Evolutionary conservation across 345 rosid genomes (phyloP).

Genomic region (Sapria himalayana): DNA sequence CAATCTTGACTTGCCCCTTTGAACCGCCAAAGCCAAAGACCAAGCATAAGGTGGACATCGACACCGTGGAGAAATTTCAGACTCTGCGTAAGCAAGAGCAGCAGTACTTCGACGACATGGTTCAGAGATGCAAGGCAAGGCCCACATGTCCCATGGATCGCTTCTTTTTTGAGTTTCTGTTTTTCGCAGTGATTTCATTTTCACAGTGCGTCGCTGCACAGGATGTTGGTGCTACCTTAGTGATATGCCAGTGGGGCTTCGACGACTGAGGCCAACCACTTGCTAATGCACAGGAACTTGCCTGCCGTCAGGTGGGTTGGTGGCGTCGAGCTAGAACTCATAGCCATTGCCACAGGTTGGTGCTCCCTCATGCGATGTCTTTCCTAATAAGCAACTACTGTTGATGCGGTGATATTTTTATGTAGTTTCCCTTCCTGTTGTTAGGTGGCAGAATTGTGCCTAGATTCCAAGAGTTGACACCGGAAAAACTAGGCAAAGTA

Average conservation of each 20-base stretch:
- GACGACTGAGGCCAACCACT: slow-evolving; percentile 98
- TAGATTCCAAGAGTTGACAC: slow-evolving; percentile 85
- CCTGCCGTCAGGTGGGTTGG: slow-evolving; percentile 99
- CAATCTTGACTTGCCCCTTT: slow-evolving; percentile 90
- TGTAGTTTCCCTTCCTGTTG: too few species aligned
- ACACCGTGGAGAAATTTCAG: slow-evolving; percentile 88
- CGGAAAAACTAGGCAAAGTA: slow-evolving; percentile 91
- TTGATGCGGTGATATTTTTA: too few species aligned
- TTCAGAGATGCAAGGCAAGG: slow-evolving; percentile 73
- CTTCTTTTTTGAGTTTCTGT: neutral
- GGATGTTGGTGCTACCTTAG: slow-evolving; percentile 96
- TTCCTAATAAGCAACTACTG: too few species aligned
- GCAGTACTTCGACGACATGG: slow-evolving; percentile 92
- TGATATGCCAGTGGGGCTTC: slow-evolving; percentile 98
- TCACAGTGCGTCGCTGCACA: slow-evolving; percentile 13
- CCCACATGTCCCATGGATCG: neutral
- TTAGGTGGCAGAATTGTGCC: slow-evolving; percentile 96
- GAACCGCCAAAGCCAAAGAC: slow-evolving; percentile 99
- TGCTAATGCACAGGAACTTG: slow-evolving; percentile 77
- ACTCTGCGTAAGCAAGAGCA: slow-evolving; percentile 74
- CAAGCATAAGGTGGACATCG: slow-evolving; percentile 97
- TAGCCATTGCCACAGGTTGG: slow-evolving; percentile 91
- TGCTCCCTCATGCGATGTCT: too few species aligned
- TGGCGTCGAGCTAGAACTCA: slow-evolving; percentile 93
- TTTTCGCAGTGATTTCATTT: neutral